Percentiles rank a stretch among this genome's conserved stretches.
These are phyloP conservation scores for Daphne laureola DNA, from an alignment of 441 rosid species.

Conservation along the genomic window DNA sequence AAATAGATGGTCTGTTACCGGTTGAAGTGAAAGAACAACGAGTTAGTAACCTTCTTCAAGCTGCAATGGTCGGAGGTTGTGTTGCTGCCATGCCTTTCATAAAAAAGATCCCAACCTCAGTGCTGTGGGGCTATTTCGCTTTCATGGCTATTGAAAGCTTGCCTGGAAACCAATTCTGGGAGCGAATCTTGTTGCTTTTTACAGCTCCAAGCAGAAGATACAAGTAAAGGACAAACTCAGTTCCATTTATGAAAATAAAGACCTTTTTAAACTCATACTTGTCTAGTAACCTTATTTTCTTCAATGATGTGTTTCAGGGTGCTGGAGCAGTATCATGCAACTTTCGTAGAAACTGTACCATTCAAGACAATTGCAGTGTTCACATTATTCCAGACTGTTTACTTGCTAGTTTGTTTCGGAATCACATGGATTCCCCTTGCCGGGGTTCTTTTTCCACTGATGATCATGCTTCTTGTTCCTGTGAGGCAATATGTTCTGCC, in stretches of 20 bases:
- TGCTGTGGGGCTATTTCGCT: conserved; percentile 70
- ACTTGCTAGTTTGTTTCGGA: conserved; percentile 54
- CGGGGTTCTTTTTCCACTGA: conserved; percentile 58
- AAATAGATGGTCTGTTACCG: conserved; percentile 51
- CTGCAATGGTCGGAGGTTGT: conserved; percentile 49
- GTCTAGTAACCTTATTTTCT: not conserved
- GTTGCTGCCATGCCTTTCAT: conserved; percentile 63
- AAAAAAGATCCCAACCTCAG: conserved; percentile 55
- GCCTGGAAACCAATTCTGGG: conserved; percentile 74
- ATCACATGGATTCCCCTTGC: conserved; percentile 70
- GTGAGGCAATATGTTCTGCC: conserved; percentile 61
- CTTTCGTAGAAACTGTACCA: conserved; percentile 64
- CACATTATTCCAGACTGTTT: conserved; percentile 50
- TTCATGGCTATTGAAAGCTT: conserved; percentile 70
- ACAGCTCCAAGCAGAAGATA: conserved; percentile 63
- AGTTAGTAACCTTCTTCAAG: conserved; percentile 63
- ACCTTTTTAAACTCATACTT: not conserved
- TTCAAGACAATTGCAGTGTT: conserved; percentile 52
- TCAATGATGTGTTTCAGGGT: conserved; percentile 29
- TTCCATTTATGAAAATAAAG: not conserved
- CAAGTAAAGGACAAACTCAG: conserved; percentile 34
- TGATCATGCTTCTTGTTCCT: conserved; percentile 66
- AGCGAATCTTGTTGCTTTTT: conserved; percentile 52
- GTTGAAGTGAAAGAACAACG: conserved; percentile 68
- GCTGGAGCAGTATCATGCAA: conserved; percentile 50